Base-by-base conservation (phyloP, 2,329 filamentous ascomycete genomes). In the Pseudohalonectria lignicola region DNA sequence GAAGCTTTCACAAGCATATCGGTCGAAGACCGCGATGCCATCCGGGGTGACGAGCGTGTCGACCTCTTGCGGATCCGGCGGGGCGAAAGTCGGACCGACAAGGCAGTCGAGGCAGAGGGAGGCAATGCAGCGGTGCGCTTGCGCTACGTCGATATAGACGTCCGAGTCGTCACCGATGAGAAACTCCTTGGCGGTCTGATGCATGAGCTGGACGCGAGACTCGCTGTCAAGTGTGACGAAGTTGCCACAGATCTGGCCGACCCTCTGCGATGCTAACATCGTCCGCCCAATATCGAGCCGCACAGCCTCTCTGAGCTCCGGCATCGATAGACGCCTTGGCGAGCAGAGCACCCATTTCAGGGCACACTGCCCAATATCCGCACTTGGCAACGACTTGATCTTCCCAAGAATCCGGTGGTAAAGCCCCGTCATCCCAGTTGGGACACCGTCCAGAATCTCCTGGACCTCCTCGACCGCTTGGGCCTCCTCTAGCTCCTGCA, bases 231-330 rank as follows among this genome's bases (percentile, higher is more conserved):
- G 6, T 6, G 16, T 17, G 8, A 31, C 15, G 8, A 31, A 31
- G 29, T 31, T 31, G 8, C 29, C 29, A 17, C 29, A 31, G 29
- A 31, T 31, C 7, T 31, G 29, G 8, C 8, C 7, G 8, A 31
- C 7, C 12, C 8, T 31, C 12, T 31, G 7, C 8, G 12, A 7
- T 8, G 15, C 8, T 8, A 7, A 8, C 8, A 31, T n/a, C 6
- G 16, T n/a, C 29, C 15, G 12, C 8, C n/a, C n/a, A 15, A 45
- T 36, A 33, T 43, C 43, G 16, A 39, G 38, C 34, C 38, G 40
- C 16, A 44, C 40, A 41, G 36, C 43, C 12, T 40, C 41, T 5
- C 19, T 43, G 20, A 35, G 21, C 36, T 45, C 43, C 10, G 8
- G 8, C 12, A 15, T 15, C 29, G 29, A 9, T 8, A 31, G 29